Evolutionary conservation across 164 flowering plant species (phyloP).

Genomic region (Euptelea pleiosperma): DNA sequence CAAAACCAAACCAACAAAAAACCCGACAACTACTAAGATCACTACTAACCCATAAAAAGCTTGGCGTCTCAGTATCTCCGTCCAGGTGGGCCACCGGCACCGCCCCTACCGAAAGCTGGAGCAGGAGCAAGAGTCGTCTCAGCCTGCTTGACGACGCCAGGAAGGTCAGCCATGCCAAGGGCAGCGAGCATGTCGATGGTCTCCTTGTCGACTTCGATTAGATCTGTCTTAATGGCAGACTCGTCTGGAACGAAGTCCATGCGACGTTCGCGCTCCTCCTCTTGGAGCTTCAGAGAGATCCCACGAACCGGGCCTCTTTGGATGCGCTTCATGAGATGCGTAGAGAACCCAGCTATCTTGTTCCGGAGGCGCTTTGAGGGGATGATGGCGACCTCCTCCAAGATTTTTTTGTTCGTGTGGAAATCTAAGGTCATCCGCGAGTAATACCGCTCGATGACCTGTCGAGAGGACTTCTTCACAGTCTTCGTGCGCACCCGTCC

Average conservation of each 20-base stretch:
- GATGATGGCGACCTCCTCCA: slow-evolving; percentile 73
- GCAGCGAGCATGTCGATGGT: slow-evolving; percentile 65
- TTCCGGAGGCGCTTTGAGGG: slow-evolving; percentile 77
- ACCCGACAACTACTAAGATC: neutral
- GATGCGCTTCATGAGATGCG: slow-evolving; percentile 77
- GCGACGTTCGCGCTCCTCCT: slow-evolving; percentile 69
- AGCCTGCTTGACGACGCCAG: slow-evolving; percentile 50
- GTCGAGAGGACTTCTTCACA: slow-evolving; percentile 73
- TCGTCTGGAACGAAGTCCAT: slow-evolving; percentile 79
- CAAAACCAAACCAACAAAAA: too few species aligned
- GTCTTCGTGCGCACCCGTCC: slow-evolving; percentile 77
- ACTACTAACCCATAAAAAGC: slow-evolving; percentile 1
- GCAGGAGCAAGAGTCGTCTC: slow-evolving; percentile 20
- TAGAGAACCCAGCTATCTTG: slow-evolving; percentile 82
- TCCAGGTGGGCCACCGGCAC: slow-evolving; percentile 16
- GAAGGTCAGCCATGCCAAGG: slow-evolving; percentile 62
- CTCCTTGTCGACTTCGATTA: slow-evolving; percentile 65
- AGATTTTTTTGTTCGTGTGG: slow-evolving; percentile 77
- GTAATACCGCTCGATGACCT: slow-evolving; percentile 67
- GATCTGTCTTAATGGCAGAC: slow-evolving; percentile 57
- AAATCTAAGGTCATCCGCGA: slow-evolving; percentile 71
- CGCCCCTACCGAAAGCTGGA: slow-evolving; percentile 19
- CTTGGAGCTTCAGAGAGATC: slow-evolving; percentile 67
- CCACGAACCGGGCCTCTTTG: slow-evolving; percentile 74
- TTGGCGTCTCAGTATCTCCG: slow-evolving; percentile 13